Percentiles rank a stretch among this genome's conserved stretches.
phyloP scores from a whole-genome alignment of 2,329 filamentous ascomycete species.

The Diaporthe sp. region DNA sequence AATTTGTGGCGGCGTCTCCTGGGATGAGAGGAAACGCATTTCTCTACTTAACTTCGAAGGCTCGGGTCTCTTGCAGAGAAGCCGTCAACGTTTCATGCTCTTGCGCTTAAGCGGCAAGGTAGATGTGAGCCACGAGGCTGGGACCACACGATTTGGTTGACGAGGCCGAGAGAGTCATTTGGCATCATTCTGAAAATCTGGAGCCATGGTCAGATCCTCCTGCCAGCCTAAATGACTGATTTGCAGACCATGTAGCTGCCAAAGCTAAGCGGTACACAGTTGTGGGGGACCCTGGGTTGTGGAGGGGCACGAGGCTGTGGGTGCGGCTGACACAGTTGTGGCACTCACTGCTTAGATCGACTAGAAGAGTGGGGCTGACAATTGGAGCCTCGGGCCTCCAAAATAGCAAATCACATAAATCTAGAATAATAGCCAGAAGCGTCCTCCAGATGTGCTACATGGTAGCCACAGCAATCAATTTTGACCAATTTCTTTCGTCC shows the following conservation, averaged over 20 bases:
- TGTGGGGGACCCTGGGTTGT: too few relatives aligned
- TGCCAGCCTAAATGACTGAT: too few relatives aligned
- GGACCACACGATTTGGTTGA: too few relatives aligned
- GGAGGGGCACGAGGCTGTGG: background rate
- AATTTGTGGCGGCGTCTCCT: background rate
- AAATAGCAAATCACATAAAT: background rate
- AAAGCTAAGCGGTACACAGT: too few relatives aligned
- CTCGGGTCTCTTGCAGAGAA: background rate
- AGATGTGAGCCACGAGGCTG: too few relatives aligned
- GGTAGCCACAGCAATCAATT: background rate
- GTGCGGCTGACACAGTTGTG: background rate
- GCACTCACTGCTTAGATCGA: background rate
- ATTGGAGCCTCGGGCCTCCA: background rate
- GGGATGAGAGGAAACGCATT: too few relatives aligned
- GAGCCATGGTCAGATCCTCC: too few relatives aligned
- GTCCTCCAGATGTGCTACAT: background rate
- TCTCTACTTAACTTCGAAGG: too few relatives aligned
- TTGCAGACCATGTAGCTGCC: too few relatives aligned
- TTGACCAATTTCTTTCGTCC: background rate
- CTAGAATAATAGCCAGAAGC: background rate
- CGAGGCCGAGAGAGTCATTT: too few relatives aligned
- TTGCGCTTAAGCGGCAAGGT: too few relatives aligned
- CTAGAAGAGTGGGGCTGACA: background rate
- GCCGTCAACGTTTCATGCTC: background rate
- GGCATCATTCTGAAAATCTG: too few relatives aligned